Evolutionary conservation across 2,329 filamentous ascomycete genomes (phyloP).

Genomic region (Trichoderma asperellum): DNA sequence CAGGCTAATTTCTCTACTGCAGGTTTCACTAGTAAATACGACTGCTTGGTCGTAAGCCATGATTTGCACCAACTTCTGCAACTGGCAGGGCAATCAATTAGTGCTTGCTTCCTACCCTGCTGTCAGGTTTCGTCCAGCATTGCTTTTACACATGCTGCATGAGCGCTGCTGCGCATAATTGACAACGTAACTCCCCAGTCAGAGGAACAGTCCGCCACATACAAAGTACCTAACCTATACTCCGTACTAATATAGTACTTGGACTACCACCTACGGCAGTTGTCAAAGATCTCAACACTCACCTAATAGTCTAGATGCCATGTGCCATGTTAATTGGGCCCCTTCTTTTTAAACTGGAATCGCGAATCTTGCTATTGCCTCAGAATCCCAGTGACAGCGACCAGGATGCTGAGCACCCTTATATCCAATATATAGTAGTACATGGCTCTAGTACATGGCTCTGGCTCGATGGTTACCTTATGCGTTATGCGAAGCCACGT

Average conservation of each 20-base stretch:
- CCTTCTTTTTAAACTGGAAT: not conserved
- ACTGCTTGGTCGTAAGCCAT: not conserved
- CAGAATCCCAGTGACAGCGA: not conserved
- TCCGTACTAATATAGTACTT: not conserved
- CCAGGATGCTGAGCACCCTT: not conserved
- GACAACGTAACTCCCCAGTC: not conserved
- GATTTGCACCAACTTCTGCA: not conserved
- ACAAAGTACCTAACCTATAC: not conserved
- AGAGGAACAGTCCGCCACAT: too few species aligned
- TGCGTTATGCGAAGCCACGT: conserved; percentile 17
- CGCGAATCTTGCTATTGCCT: not conserved
- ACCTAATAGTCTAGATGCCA: not conserved
- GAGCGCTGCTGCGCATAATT: not conserved
- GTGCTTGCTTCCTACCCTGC: not conserved
- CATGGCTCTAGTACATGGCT: not conserved
- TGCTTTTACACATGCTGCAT: not conserved
- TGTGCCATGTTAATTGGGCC: not conserved
- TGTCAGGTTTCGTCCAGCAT: not conserved
- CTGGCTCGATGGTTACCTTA: not conserved
- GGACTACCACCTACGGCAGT: not conserved
- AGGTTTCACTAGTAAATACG: not conserved
- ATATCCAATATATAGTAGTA: not conserved
- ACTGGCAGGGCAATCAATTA: not conserved
- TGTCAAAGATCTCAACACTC: not conserved
- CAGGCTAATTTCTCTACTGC: conserved; percentile 24